These are phyloP conservation scores for Fusarium drepaniforme DNA, from an alignment of 2,329 filamentous ascomycete genomes.

Conservation along the genomic window DNA sequence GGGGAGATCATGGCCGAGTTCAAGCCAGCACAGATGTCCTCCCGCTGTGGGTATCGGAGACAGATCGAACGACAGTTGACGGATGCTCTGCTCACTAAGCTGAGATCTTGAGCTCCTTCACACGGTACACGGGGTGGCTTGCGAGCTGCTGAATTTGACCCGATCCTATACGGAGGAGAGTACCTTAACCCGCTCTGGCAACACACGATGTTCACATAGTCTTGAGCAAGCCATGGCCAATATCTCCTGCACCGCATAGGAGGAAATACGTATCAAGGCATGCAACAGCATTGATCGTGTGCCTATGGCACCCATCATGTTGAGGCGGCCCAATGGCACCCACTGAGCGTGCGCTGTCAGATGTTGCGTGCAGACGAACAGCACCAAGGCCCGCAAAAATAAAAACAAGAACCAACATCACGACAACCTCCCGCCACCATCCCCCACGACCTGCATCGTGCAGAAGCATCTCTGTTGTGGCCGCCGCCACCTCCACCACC, in stretches of 20 bases:
- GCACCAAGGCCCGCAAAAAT: slow-evolving; percentile 35
- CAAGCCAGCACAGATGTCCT: slow-evolving; percentile 1
- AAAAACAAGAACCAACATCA: slow-evolving; percentile 25
- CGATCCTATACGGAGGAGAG: not conserved
- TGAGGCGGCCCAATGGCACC: slow-evolving; percentile 32
- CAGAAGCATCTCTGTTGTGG: slow-evolving; percentile 9
- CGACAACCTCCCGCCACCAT: slow-evolving; percentile 19
- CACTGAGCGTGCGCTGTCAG: slow-evolving; percentile 19
- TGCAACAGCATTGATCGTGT: slow-evolving; percentile 18
- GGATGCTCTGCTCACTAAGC: slow-evolving; percentile 2
- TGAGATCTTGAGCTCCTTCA: slow-evolving; percentile 10
- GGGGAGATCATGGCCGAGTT: slow-evolving; percentile 14
- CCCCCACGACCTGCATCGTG: slow-evolving; percentile 9
- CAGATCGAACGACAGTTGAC: slow-evolving; percentile 3
- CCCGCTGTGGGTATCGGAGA: slow-evolving; percentile 26
- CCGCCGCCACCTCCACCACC: slow-evolving; percentile 3
- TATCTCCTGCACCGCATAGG: not conserved
- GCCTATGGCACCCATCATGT: slow-evolving; percentile 10
- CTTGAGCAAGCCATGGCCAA: slow-evolving; percentile 3
- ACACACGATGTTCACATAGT: slow-evolving; percentile 9
- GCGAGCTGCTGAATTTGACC: not conserved
- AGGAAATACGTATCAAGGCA: not conserved
- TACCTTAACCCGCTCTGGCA: not conserved
- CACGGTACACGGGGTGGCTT: slow-evolving; percentile 5
- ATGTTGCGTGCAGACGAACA: slow-evolving; percentile 21